Percentiles rank a stretch among this genome's conserved stretches.
Evolutionary conservation across 441 rosid species (phyloP).

Genomic region (Euphorbia schlechtendalii): DNA sequence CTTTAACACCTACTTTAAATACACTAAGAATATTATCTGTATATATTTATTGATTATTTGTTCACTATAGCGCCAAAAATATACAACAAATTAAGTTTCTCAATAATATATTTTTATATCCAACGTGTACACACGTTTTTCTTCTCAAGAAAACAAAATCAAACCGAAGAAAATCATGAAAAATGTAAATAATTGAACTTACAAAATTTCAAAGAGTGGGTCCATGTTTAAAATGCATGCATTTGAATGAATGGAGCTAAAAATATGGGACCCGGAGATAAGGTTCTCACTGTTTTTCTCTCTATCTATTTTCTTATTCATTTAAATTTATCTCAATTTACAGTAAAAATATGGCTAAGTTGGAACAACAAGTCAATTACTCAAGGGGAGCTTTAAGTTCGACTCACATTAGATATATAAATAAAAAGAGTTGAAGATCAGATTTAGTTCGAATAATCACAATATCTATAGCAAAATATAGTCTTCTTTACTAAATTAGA

Average conservation of each 20-base stretch:
- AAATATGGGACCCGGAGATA: constrained; percentile 2
- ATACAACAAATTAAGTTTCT: neutral
- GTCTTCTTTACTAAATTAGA: no score
- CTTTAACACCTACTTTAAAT: constrained; percentile 30
- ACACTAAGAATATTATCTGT: constrained; percentile 3
- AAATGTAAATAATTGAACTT: neutral
- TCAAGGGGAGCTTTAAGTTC: no score
- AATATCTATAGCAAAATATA: no score
- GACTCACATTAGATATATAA: neutral
- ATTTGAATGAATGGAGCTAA: constrained; percentile 9
- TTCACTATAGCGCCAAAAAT: neutral
- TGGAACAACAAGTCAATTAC: no score
- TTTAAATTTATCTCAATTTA: neutral
- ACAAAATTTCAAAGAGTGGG: constrained; percentile 7
- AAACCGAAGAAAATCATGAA: neutral
- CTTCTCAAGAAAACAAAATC: neutral
- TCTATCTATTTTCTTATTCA: neutral
- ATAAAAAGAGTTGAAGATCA: neutral
- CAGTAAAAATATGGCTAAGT: no score
- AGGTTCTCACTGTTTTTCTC: constrained; percentile 9
- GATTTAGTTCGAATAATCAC: no score
- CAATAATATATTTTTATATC: neutral
- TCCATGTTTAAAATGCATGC: constrained; percentile 3
- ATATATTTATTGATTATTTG: no score
- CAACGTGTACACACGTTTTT: constrained; percentile 1